Conservation (phyloP, 75 land plant genomes). For the Cunninghamia lanceolata region DNA sequence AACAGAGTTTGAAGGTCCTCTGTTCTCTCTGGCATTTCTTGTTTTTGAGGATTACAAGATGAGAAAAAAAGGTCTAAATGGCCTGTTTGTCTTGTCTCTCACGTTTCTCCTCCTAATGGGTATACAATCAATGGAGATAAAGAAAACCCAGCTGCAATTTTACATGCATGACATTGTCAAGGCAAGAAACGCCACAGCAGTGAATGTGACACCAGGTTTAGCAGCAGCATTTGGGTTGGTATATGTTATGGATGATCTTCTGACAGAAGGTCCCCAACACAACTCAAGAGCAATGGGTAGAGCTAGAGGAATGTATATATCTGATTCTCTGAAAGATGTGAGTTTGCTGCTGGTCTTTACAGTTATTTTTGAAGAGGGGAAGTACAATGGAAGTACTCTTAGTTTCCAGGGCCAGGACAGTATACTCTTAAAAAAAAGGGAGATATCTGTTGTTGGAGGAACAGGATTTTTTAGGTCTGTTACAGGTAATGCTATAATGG, state of each 20-base stretch:
- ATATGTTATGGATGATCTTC: slow-evolving; percentile 18
- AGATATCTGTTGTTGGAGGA: slow-evolving; percentile 34
- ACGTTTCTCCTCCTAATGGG: background rate
- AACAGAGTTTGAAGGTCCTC: background rate
- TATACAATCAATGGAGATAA: background rate
- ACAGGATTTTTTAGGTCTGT: slow-evolving; percentile 23
- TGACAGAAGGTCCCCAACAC: slow-evolving; percentile 20
- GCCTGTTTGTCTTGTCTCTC: background rate
- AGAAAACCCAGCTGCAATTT: slow-evolving; percentile 1
- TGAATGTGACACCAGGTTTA: slow-evolving; percentile 1
- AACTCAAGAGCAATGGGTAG: slow-evolving; percentile 21
- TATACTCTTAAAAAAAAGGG: slow-evolving; percentile 7
- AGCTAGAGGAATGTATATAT: slow-evolving; percentile 19
- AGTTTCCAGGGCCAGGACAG: slow-evolving; percentile 18
- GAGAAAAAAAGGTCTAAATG: background rate
- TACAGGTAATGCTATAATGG: slow-evolving; percentile 18
- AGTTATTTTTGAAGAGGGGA: slow-evolving; percentile 4
- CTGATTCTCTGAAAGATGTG: slow-evolving; percentile 1
- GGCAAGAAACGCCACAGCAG: background rate
- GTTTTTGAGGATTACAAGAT: background rate
- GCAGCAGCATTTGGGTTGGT: slow-evolving; percentile 17
- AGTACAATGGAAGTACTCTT: slow-evolving; percentile 18
- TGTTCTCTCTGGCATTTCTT: background rate
- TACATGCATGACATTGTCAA: slow-evolving; percentile 4
- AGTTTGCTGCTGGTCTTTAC: slow-evolving; percentile 12